A percentile compares a stretch with the other conserved stretches of the same genome.
Conservation (phyloP, 2,329 filamentous ascomycete genomes). For the Cyclaneusma minus region DNA sequence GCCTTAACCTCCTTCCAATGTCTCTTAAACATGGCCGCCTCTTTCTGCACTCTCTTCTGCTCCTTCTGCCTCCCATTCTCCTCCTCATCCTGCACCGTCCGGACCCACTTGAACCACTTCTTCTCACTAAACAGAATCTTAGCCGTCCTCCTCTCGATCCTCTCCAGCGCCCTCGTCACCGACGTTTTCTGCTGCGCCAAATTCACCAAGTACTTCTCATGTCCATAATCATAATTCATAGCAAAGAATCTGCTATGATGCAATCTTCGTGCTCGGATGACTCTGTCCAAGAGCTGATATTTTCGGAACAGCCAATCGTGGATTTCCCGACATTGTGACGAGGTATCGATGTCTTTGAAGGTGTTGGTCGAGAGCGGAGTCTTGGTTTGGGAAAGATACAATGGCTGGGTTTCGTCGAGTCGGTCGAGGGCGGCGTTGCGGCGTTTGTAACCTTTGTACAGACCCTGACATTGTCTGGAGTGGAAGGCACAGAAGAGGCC, state of each 20-base stretch:
- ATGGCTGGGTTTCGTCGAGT: conserved; percentile 19
- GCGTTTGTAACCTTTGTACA: conserved; percentile 32
- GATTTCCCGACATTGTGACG: conserved; percentile 21
- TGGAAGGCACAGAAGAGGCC: conserved; percentile 26
- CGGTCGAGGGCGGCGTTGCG: conserved; percentile 28
- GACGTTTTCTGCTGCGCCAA: conserved; percentile 19
- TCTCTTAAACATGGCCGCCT: conserved; percentile 29
- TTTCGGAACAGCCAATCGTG: conserved; percentile 24
- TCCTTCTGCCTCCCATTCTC: conserved; percentile 29
- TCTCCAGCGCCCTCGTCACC: conserved; percentile 21
- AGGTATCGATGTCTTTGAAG: conserved; percentile 23
- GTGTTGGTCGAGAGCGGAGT: conserved; percentile 22
- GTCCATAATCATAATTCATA: conserved; percentile 26
- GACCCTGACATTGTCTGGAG: conserved; percentile 24
- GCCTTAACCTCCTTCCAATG: conserved; percentile 27
- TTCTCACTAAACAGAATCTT: conserved; percentile 28
- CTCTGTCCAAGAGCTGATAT: conserved; percentile 20
- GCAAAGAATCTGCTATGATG: conserved; percentile 27
- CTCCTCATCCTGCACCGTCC: conserved; percentile 26
- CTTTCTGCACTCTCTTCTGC: conserved; percentile 30
- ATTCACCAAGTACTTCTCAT: conserved; percentile 23
- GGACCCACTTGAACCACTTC: conserved; percentile 32
- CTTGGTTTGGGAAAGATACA: conserved; percentile 20
- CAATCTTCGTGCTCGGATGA: conserved; percentile 24
- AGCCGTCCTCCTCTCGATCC: conserved; percentile 24